A percentile compares a stretch with the other conserved stretches of the same genome.
phyloP scores from a whole-genome alignment of 768 basidiomycete genomes.

The Kwoniella dejecticola region DNA sequence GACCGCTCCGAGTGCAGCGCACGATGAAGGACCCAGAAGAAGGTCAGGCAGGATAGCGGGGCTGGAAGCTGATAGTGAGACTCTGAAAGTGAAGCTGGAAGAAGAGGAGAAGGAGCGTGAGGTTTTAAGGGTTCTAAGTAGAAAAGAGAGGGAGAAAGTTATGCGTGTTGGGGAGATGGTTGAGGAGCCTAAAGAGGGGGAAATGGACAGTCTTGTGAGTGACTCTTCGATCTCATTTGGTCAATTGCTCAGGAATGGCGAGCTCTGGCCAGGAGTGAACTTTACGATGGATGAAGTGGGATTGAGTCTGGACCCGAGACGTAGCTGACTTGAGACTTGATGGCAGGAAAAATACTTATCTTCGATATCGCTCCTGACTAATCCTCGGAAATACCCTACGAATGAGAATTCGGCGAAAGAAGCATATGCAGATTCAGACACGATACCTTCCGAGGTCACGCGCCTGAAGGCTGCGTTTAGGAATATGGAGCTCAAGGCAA shows the following conservation, averaged over 20 bases:
- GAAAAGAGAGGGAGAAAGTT: constrained; percentile 38
- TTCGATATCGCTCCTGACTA: constrained; percentile 9
- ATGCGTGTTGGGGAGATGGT: constrained; percentile 43
- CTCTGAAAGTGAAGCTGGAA: constrained; percentile 27
- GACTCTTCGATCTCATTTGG: neutral
- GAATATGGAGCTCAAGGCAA: constrained; percentile 40
- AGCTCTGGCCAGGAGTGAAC: no score
- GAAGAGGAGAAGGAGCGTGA: constrained; percentile 46
- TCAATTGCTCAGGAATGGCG: no score
- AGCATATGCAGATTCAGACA: constrained; percentile 29
- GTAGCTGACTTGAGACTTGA: no score
- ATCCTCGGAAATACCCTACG: constrained; percentile 22
- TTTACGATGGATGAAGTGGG: no score
- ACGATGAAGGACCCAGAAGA: constrained; percentile 39
- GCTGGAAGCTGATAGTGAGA: constrained; percentile 44
- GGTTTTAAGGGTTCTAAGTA: constrained; percentile 36
- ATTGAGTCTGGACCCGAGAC: no score
- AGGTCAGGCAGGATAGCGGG: constrained; percentile 45
- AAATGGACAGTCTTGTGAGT: constrained; percentile 29
- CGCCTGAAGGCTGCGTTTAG: constrained; percentile 45
- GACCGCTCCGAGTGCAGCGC: constrained; percentile 1
- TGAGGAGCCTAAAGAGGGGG: constrained; percentile 32
- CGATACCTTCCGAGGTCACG: constrained; percentile 23
- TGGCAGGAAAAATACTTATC: constrained; percentile 30
- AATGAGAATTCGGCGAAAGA: constrained; percentile 21